phyloP scores from a whole-genome alignment of 2,329 filamentous ascomycete species.

The Xylariaceae sp. region DNA sequence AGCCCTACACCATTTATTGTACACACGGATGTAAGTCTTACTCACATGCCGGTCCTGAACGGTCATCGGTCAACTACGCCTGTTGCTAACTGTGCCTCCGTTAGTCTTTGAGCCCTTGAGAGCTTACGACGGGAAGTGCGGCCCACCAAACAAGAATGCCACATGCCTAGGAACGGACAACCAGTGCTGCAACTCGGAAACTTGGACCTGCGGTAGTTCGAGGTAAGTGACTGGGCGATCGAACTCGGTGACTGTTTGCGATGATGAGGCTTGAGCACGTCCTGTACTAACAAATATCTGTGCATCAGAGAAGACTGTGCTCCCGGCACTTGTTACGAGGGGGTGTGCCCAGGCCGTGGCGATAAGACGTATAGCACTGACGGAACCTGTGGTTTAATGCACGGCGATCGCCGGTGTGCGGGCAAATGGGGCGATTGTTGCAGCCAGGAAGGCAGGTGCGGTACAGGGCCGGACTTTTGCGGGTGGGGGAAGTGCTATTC shows the following conservation, averaged over 20 bases:
- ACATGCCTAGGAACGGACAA: neutral
- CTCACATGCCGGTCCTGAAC: neutral
- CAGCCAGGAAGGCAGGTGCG: conserved; percentile 1
- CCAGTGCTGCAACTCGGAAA: conserved; percentile 1
- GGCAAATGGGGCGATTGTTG: conserved; percentile 2
- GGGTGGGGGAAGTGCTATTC: neutral
- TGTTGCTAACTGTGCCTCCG: no score
- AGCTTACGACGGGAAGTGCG: conserved; percentile 1
- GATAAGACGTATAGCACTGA: neutral
- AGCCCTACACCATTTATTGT: neutral
- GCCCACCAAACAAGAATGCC: conserved; percentile 3
- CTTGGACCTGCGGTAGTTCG: conserved; percentile 1
- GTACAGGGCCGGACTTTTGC: neutral
- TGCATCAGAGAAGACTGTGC: conserved; percentile 2
- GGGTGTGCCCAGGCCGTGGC: neutral
- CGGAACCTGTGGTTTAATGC: neutral
- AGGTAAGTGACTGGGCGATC: neutral
- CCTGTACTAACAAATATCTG: neutral
- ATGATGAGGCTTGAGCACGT: neutral
- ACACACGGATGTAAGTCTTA: conserved; percentile 1
- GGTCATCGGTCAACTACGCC: neutral
- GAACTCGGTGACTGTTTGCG: neutral
- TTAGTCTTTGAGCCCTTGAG: conserved; percentile 1
- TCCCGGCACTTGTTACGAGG: conserved; percentile 2
- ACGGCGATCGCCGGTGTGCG: neutral